Base-by-base conservation (phyloP, 345 rosid species). In the Zanthoxylum bungeanum region DNA sequence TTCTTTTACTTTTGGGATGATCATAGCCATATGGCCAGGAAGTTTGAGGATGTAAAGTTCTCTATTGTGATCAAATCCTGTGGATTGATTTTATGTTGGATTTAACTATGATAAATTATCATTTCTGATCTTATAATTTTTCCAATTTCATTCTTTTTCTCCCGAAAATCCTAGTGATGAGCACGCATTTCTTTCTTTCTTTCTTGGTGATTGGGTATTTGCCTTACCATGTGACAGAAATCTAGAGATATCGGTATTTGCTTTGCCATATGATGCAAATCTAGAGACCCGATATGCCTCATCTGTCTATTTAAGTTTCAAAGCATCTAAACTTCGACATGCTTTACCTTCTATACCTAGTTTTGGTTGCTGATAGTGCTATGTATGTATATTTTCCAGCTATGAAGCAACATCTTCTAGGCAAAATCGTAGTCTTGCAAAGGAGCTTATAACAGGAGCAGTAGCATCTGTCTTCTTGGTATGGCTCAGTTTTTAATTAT, bases 401-500 rank as follows among this genome's bases (percentile, higher is more conserved):
- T 90, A 94, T 60, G 97, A 90, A 76, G 91, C 97, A 59, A 90
- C 98, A 67, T 85, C 95, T 67, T 84, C 98, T 4, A 86, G 85
- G 86, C 76, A 78, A 75, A 92, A 72, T 74, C 91, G 88, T 69
- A 86, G 91, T 82, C 85, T 92, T 10, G 78, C 64, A 9, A 92
- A 86, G 83, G 96, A 92, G 88, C 84, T 92, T 10, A 79, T 81
- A 14, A 86, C 91, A 5, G 92, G 92, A 60, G 90, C 91, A 6
- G 74, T 85, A 56, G 98, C 96, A 59, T 92, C 96, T 17, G 83
- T 92, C 52, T 92, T 89, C 83, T 78, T 93, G 94, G 98, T 93
- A 85, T 64, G 70, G 24, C 60, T 44, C 16, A 9, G 22, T 30
- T 16, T 33, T n/a, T n/a, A n/a, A n/a, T n/a, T n/a, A n/a, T n/a